phyloP scores from a whole-genome alignment of 2,329 filamentous ascomycete genomes.

The Zarea fungicola region DNA sequence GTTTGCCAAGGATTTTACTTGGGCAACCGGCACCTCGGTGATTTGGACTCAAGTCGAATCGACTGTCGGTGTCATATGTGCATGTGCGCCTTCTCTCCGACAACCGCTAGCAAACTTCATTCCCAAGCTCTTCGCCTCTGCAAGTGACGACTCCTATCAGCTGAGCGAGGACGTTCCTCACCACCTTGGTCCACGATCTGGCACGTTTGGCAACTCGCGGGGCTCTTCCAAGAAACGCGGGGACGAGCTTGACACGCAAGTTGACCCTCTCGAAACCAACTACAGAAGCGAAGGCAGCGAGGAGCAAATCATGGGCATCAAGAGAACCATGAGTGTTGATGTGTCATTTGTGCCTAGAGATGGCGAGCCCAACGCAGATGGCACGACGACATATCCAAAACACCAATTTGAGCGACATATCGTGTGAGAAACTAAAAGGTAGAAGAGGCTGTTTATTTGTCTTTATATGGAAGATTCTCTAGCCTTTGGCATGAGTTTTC shows the following conservation, averaged over 20 bases:
- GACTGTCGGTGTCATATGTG: constrained; percentile 10
- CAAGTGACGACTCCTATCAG: constrained; percentile 1
- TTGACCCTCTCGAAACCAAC: background rate
- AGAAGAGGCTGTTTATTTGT: background rate
- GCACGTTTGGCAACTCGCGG: constrained; percentile 4
- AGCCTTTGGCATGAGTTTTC: background rate
- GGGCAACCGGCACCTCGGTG: constrained; percentile 7
- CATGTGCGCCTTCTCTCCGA: constrained; percentile 4
- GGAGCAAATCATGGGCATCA: constrained; percentile 4
- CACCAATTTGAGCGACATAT: constrained; percentile 10
- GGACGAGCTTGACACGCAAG: background rate
- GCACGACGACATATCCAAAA: constrained; percentile 4
- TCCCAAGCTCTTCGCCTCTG: constrained; percentile 2
- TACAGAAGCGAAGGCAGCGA: constrained; percentile 2
- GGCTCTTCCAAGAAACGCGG: constrained; percentile 5
- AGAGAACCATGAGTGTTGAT: constrained; percentile 9
- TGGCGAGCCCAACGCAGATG: background rate
- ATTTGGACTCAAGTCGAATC: constrained; percentile 13
- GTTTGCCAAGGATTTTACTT: constrained; percentile 8
- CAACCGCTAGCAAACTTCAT: constrained; percentile 4
- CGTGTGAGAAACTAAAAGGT: background rate
- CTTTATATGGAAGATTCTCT: too few species aligned
- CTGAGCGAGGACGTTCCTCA: constrained; percentile 5
- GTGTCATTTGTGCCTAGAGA: background rate
- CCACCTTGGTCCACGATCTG: constrained; percentile 3